These are phyloP conservation scores for Solanum lignicaule DNA, from an alignment of 257 asterid genomes.

Conservation along the genomic window DNA sequence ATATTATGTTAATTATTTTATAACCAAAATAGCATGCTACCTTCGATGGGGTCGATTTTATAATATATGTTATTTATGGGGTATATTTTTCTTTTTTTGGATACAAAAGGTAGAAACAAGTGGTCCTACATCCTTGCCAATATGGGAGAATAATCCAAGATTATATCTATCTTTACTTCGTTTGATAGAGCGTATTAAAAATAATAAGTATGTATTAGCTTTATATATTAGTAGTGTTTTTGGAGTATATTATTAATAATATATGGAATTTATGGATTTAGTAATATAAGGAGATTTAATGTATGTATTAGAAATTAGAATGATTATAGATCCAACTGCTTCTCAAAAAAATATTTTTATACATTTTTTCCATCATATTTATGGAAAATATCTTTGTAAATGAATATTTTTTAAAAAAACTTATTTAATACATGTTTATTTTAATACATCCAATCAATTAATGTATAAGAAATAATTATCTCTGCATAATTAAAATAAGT, in stretches of 20 bases:
- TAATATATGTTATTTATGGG: neutral
- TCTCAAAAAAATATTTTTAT: too few species aligned
- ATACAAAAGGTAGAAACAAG: neutral
- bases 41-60: neutral
- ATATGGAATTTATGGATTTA: too few species aligned
- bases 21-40: neutral
- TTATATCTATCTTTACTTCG: neutral
- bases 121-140: neutral
- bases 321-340: too few species aligned
- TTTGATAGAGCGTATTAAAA: too few species aligned
- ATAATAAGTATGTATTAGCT: neutral
- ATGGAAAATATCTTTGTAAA: neutral
- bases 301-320: too few species aligned
- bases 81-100: neutral
- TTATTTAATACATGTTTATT: too few species aligned
- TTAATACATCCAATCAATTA: too few species aligned
- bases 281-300: too few species aligned
- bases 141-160: neutral
- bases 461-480: too few species aligned
- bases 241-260: neutral
- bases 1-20: neutral
- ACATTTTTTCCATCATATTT: too few species aligned
- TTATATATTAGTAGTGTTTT: neutral
- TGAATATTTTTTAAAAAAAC: accelerated
- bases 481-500: too few species aligned